Base-by-base conservation (phyloP, 495 filamentous ascomycete genomes). In the Aspergillus cavernicola region DNA sequence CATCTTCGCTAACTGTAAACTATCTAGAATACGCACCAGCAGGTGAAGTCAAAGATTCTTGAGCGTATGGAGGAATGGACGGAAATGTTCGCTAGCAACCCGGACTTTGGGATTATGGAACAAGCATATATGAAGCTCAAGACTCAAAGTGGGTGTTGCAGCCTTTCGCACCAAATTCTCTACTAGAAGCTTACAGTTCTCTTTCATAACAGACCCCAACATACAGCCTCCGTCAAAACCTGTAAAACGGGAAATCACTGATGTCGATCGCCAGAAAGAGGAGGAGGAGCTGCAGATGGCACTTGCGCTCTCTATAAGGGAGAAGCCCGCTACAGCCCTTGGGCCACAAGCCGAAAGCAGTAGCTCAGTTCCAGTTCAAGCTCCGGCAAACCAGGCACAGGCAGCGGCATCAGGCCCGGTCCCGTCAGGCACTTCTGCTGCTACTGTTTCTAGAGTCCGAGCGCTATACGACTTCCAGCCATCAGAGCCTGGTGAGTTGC, bases 271-370 rank as follows among this genome's bases (percentile, higher is more conserved):
- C 44, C 87, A 90, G 70, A 97, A 95, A 68, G 93, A 98, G 62
- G 93, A 98, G 55, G 95, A 97, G 44, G 93, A 98, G 69, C 72
- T 98, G 16, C 95, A 97, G 66, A 96, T 96, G 87, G 93, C 93
- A 9, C 76, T 98, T 13, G 90, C 85, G 42, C 78, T 97, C 46
- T 95, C 89, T 18, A 83, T 98, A 53, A 90, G 93, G 67, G 95
- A 98, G 43, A 90, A 83, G 53, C 56, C 72, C 23, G 61, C 72
- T 32, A 52, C 62, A 8, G 55, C 56, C 13, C 50, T 70, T n/a
- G 49, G 57, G 19, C 37, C 56, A 19, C 62, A 69, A 47, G 54
- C 63, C 4, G 63, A 59, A 29, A 49, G 68, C 4, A 62, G 63
- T 50, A 41, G 39, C 40, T 54, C 68, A 45, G 37, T 50, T 56